These are phyloP conservation scores for Westerdykella sp. DNA, from an alignment of 2,329 filamentous ascomycete species.

Conservation along the genomic window DNA sequence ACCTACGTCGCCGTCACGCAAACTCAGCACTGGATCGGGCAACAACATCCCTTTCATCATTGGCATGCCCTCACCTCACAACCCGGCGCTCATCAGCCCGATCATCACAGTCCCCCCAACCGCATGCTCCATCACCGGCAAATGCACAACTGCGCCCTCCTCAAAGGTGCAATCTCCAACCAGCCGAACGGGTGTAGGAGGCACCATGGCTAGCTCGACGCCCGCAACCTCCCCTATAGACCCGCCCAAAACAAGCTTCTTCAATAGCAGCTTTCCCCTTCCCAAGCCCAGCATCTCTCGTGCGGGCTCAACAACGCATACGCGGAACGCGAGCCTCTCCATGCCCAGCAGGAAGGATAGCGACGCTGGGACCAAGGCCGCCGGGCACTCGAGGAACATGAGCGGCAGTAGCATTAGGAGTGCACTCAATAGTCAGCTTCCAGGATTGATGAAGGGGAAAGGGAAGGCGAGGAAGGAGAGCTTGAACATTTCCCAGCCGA, in stretches of 20 bases:
- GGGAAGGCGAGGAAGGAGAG: constrained; percentile 19
- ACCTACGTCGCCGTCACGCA: constrained; percentile 8
- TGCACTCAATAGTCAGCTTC: constrained; percentile 13
- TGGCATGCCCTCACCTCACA: constrained; percentile 26
- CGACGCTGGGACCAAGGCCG: constrained; percentile 1
- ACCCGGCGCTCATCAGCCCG: constrained; percentile 21
- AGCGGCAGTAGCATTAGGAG: constrained; percentile 21
- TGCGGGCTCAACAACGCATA: background rate
- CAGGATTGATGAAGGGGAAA: constrained; percentile 17
- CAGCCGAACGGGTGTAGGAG: constrained; percentile 20
- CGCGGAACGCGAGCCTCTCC: background rate
- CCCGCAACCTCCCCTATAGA: constrained; percentile 17
- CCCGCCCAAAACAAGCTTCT: constrained; percentile 5
- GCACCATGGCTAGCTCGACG: constrained; percentile 27
- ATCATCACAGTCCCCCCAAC: constrained; percentile 12
- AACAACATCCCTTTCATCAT: constrained; percentile 25
- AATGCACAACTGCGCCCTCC: constrained; percentile 4
- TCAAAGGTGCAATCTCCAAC: constrained; percentile 9
- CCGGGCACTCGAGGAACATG: constrained; percentile 16
- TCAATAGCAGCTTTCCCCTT: constrained; percentile 3
- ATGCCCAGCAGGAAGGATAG: background rate
- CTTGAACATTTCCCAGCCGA: constrained; percentile 18
- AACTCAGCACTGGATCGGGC: constrained; percentile 14
- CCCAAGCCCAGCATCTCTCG: constrained; percentile 2
- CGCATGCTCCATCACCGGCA: constrained; percentile 21